phyloP scores from a whole-genome alignment of 176 grass and related monocot species.

The Saccharum officinarum region DNA sequence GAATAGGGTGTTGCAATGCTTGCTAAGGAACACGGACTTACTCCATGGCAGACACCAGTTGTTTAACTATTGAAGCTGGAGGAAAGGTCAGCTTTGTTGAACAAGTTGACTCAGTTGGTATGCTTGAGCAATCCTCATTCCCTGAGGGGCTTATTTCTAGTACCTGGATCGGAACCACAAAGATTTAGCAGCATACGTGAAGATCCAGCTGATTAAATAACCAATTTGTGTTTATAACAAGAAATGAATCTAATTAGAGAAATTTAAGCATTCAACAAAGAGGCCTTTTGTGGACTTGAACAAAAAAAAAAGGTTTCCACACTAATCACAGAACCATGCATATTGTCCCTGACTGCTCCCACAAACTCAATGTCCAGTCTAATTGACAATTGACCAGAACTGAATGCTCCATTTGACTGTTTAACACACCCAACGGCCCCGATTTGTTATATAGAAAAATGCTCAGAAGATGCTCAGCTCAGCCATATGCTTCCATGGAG shows the following conservation, averaged over 20 bases:
- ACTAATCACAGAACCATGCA: neutral
- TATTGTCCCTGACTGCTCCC: neutral
- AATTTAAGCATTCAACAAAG: neutral
- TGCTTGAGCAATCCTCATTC: constrained; percentile 33
- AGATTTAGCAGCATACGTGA: constrained; percentile 10
- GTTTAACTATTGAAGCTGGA: constrained; percentile 66
- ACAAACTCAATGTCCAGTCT: neutral
- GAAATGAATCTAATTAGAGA: neutral
- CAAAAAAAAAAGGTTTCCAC: neutral
- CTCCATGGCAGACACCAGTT: constrained; percentile 79
- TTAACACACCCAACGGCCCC: neutral
- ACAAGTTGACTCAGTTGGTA: constrained; percentile 18
- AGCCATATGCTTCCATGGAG: neutral
- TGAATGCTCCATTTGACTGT: constrained; percentile 1
- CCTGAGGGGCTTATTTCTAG: constrained; percentile 26
- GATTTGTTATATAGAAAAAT: neutral
- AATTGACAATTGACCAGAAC: constrained; percentile 4
- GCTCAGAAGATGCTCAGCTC: neutral
- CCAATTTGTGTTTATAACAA: constrained; percentile 11
- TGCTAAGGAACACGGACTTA: constrained; percentile 48
- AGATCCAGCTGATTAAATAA: constrained; percentile 1
- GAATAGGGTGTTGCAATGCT: neutral
- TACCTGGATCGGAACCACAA: constrained; percentile 31
- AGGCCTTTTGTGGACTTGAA: neutral
- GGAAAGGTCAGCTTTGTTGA: constrained; percentile 52